A percentile compares a stretch with the other conserved stretches of the same genome.
phyloP scores from a whole-genome alignment of 2,329 filamentous ascomycete genomes.

The Fusarium lateritium region DNA sequence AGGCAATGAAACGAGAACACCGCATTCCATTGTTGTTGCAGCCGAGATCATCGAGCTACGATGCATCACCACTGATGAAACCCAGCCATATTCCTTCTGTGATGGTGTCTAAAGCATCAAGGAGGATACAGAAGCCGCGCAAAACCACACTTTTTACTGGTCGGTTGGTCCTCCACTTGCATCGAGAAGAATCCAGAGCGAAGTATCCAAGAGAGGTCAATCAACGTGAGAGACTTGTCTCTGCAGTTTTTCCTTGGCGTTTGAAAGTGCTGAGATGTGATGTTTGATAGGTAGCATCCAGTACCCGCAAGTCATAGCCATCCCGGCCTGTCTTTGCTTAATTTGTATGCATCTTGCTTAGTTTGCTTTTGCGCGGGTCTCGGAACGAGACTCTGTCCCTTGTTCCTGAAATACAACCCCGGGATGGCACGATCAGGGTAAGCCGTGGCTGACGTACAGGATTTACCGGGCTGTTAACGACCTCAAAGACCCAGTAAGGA shows the following conservation, averaged over 20 bases:
- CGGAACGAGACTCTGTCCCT: conserved; percentile 32
- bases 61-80: background rate
- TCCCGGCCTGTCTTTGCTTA: conserved; percentile 17
- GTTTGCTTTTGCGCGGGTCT: conserved; percentile 38
- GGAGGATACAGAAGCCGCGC: background rate
- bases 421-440: conserved; percentile 35
- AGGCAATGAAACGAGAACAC: conserved; percentile 6
- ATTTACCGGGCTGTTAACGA: conserved; percentile 12
- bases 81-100: too few relatives aligned
- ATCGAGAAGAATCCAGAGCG: conserved; percentile 9
- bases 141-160: background rate
- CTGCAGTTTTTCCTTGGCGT: conserved; percentile 26
- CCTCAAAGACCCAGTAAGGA: conserved; percentile 16
- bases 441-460: conserved; percentile 22
- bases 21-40: conserved; percentile 7
- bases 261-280: conserved; percentile 33
- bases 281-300: background rate
- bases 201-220: background rate
- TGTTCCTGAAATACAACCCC: conserved; percentile 14
- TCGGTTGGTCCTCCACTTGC: too few relatives aligned
- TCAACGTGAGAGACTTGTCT: conserved; percentile 19
- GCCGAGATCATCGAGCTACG: background rate
- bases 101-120: background rate
- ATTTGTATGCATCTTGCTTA: conserved; percentile 24
- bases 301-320: conserved; percentile 17